Evolutionary conservation across 2,329 filamentous ascomycete genomes (phyloP).

Genomic region (Fusarium stilboides): DNA sequence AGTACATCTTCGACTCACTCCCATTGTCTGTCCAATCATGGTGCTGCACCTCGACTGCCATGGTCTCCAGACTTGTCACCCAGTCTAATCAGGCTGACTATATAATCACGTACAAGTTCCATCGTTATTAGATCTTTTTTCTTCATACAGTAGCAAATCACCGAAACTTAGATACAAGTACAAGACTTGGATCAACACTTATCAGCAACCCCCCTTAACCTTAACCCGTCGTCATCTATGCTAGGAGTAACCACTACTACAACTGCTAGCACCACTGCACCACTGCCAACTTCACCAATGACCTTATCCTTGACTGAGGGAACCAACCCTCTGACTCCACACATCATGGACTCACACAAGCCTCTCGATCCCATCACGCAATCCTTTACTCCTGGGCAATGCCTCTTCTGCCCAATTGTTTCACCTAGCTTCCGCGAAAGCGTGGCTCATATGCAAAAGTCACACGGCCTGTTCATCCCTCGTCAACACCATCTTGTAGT

Average conservation of each 20-base stretch:
- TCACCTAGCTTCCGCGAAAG: conserved; percentile 1
- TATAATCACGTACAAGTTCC: conserved; percentile 4
- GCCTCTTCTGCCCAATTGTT: conserved; percentile 11
- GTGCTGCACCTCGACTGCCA: not conserved
- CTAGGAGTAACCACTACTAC: conserved; percentile 17
- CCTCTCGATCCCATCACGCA: too few species aligned
- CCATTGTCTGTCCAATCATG: not conserved
- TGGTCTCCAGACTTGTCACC: not conserved
- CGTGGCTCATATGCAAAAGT: conserved; percentile 16
- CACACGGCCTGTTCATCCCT: conserved; percentile 9
- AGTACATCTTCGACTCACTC: conserved; percentile 4
- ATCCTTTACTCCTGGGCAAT: not conserved
- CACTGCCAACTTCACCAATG: not conserved
- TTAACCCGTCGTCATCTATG: not conserved
- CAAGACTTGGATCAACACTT: rapidly evolving
- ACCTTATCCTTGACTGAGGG: not conserved
- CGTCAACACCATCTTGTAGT: conserved; percentile 9
- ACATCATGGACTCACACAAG: not conserved
- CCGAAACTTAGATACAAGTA: rapidly evolving
- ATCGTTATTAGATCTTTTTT: rapidly evolving
- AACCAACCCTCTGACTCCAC: not conserved
- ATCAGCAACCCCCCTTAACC: not conserved
- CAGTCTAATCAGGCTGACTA: not conserved
- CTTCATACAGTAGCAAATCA: not conserved
- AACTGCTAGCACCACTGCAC: conserved; percentile 1